Percentiles rank a stretch among this genome's conserved stretches.
Evolutionary conservation across 805 yeast species (phyloP).

Genomic region (Saturnispora ahearnii): DNA sequence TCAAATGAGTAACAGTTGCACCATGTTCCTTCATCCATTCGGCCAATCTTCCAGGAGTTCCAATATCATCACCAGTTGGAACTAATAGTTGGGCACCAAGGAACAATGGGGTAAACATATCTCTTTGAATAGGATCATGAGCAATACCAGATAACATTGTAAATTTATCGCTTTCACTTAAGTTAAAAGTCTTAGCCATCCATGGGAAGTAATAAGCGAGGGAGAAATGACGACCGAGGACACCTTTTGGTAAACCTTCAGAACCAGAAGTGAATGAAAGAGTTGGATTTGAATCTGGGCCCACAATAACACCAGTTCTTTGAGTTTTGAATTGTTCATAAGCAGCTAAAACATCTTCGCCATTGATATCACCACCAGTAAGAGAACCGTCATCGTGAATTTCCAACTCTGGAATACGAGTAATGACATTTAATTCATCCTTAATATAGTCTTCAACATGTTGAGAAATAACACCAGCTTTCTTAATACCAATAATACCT

Average conservation of each 20-base stretch:
- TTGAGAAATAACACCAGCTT: conserved; percentile 77
- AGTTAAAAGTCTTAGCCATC: conserved; percentile 85
- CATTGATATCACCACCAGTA: conserved; percentile 43
- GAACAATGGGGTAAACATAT: conserved; percentile 95
- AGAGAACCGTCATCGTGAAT: conserved; percentile 68
- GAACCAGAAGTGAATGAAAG: conserved; percentile 95
- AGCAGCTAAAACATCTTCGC: conserved; percentile 40
- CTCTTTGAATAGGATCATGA: conserved; percentile 98
- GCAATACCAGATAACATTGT: conserved; percentile 99
- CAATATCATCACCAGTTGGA: conserved; percentile 95
- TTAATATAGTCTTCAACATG: conserved; percentile 71
- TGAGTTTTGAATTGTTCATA: conserved; percentile 39
- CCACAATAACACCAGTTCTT: conserved; percentile 84
- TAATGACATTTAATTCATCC: conserved; percentile 60
- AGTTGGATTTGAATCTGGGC: conserved; percentile 97
- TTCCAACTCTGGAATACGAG: conserved; percentile 70
- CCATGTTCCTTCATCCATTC: conserved; percentile 92
- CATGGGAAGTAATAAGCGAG: conserved; percentile 96
- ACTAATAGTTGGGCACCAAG: conserved; percentile 88
- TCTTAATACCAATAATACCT: conserved; percentile 81
- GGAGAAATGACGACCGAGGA: conserved; percentile 93
- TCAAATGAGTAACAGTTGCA: conserved; percentile 93
- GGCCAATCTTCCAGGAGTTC: conserved; percentile 95
- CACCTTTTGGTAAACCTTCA: conserved; percentile 98
- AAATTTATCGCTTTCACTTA: conserved; percentile 74